Conservation (phyloP, 306 rosid species). For the Prunus dulcis region DNA sequence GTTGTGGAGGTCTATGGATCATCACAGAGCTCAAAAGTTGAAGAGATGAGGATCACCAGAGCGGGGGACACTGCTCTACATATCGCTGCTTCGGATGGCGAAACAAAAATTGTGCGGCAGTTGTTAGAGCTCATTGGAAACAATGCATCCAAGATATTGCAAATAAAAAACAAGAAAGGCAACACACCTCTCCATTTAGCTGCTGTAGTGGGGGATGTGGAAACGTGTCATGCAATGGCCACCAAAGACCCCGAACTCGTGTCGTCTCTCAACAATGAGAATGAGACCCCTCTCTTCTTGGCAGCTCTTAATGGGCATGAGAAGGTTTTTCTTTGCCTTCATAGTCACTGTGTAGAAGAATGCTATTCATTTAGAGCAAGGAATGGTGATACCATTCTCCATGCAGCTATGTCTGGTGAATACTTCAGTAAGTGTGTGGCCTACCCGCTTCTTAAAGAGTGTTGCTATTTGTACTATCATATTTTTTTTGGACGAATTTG, state of each 20-base stretch:
- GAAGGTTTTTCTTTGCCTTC: neutral
- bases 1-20: conserved; percentile 21
- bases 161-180: conserved; percentile 32
- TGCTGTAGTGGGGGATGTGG: conserved; percentile 43
- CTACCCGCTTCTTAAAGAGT: too few relatives aligned
- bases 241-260: neutral
- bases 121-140: conserved; percentile 22
- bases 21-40: neutral
- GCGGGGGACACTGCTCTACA: conserved; percentile 39
- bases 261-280: neutral
- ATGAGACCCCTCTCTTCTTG: conserved; percentile 44
- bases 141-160: conserved; percentile 3
- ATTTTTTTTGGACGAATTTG: too few relatives aligned
- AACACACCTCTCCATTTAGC: conserved; percentile 44
- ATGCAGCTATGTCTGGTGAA: neutral
- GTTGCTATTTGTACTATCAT: too few relatives aligned
- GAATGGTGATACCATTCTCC: neutral
- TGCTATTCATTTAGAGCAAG: neutral
- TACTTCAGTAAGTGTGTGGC: neutral
- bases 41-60: conserved; percentile 35
- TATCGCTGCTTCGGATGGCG: conserved; percentile 9
- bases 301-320: conserved; percentile 21
- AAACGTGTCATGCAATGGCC: conserved; percentile 27
- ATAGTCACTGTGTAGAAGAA: neutral
- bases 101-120: conserved; percentile 1